Percentiles rank a stretch among this genome's conserved stretches.
These are phyloP conservation scores for Microsporum canis DNA, from an alignment of 2,329 filamentous ascomycete genomes.

Conservation along the genomic window DNA sequence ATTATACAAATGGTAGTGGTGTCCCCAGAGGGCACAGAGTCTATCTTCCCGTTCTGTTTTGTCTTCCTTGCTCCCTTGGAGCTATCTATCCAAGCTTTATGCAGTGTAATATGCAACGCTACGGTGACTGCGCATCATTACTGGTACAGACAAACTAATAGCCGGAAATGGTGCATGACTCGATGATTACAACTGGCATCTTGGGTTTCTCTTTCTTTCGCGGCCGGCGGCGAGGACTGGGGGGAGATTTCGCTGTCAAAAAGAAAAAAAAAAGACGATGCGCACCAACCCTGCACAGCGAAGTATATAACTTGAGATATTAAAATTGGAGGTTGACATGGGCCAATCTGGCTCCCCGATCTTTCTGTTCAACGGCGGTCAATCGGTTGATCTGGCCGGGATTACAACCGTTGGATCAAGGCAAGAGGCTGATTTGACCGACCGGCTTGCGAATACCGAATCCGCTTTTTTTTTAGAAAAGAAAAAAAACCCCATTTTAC, in stretches of 20 bases:
- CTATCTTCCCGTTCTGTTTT: not conserved
- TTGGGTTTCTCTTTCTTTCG: not conserved
- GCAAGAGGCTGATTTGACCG: not conserved
- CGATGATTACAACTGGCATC: not conserved
- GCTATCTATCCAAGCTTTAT: constrained; percentile 7
- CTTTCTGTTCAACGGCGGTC: constrained; percentile 2
- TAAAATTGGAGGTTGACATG: not conserved
- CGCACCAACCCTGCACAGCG: not conserved
- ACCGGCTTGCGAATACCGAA: not conserved
- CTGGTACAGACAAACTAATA: not conserved
- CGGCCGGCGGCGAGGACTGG: not conserved
- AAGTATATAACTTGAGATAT: not conserved
- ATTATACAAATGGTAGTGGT: not conserved
- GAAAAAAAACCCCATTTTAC: not conserved
- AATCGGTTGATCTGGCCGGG: not conserved
- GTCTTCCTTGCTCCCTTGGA: not conserved
- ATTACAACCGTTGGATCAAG: not conserved
- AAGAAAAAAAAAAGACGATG: not conserved
- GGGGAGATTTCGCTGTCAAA: not conserved
- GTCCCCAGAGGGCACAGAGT: not conserved
- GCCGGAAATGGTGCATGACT: not conserved
- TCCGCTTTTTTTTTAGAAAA: not conserved
- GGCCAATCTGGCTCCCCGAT: not conserved
- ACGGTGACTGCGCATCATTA: constrained; percentile 1
- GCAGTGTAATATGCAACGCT: constrained; percentile 7